These are phyloP conservation scores for Medicago arabica DNA, from an alignment of 306 rosid genomes.

Conservation along the genomic window DNA sequence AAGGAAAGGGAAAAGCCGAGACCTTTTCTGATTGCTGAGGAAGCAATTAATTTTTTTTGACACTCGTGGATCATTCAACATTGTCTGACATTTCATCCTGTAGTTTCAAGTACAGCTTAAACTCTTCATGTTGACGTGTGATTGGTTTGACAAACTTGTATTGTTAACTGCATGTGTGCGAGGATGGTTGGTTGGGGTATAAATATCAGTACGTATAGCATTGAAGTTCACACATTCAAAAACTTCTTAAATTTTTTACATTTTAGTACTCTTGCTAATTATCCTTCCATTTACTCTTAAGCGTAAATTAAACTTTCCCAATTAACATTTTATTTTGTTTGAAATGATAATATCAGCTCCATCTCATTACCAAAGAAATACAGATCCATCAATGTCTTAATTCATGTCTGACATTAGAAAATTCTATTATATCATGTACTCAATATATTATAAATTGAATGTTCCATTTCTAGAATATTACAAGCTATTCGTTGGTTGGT, in stretches of 20 bases:
- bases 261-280: neutral
- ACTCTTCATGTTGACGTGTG: neutral
- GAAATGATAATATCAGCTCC: no score
- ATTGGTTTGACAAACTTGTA: neutral
- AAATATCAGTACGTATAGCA: neutral
- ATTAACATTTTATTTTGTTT: neutral
- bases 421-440: neutral
- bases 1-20: neutral
- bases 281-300: constrained; percentile 19
- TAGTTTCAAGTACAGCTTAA: constrained; percentile 24
- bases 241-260: neutral
- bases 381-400: neutral
- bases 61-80: neutral
- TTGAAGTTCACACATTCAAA: neutral
- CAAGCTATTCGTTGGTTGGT: neutral
- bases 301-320: neutral
- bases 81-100: constrained; percentile 20
- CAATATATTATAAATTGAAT: neutral
- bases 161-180: neutral
- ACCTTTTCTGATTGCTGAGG: neutral
- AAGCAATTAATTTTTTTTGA: no score
- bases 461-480: neutral
- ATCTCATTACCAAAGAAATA: neutral
- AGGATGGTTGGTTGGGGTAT: constrained; percentile 7
- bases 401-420: neutral